Evolutionary conservation across 306 rosid genomes (phyloP).

Genomic region (Alnus rubra): DNA sequence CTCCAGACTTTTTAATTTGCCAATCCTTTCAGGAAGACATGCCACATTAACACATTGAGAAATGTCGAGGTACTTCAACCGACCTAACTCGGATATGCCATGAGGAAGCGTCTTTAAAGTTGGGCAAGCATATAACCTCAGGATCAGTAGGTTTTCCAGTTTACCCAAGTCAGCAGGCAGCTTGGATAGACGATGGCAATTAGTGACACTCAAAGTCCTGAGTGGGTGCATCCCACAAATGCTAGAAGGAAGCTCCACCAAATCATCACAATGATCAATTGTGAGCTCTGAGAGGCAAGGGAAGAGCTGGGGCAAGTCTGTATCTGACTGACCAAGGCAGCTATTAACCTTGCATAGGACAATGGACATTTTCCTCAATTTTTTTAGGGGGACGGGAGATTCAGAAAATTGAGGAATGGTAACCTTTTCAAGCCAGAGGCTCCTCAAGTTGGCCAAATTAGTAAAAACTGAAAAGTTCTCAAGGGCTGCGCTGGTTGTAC

Average conservation of each 20-base stretch:
- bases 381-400: slow-evolving; percentile 30
- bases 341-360: slow-evolving; percentile 60
- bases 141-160: slow-evolving; percentile 48
- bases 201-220: slow-evolving; percentile 63
- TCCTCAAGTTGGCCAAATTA: slow-evolving; percentile 47
- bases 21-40: slow-evolving; percentile 57
- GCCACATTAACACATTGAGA: slow-evolving; percentile 70
- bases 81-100: slow-evolving; percentile 46
- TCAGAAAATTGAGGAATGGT: slow-evolving; percentile 51
- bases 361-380: slow-evolving; percentile 56
- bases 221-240: slow-evolving; percentile 56
- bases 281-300: slow-evolving; percentile 69
- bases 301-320: slow-evolving; percentile 43
- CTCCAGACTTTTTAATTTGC: slow-evolving; percentile 53
- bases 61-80: slow-evolving; percentile 65
- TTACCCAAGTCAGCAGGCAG: slow-evolving; percentile 61
- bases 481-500: slow-evolving; percentile 58
- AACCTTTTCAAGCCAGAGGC: slow-evolving; percentile 90
- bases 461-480: slow-evolving; percentile 48
- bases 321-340: slow-evolving; percentile 42
- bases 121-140: slow-evolving; percentile 80
- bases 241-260: slow-evolving; percentile 59
- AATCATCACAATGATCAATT: slow-evolving; percentile 78
- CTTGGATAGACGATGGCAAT: slow-evolving; percentile 62
- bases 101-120: slow-evolving; percentile 53